phyloP scores from a whole-genome alignment of 2,329 filamentous ascomycete species.

The Diaporthe sp. region DNA sequence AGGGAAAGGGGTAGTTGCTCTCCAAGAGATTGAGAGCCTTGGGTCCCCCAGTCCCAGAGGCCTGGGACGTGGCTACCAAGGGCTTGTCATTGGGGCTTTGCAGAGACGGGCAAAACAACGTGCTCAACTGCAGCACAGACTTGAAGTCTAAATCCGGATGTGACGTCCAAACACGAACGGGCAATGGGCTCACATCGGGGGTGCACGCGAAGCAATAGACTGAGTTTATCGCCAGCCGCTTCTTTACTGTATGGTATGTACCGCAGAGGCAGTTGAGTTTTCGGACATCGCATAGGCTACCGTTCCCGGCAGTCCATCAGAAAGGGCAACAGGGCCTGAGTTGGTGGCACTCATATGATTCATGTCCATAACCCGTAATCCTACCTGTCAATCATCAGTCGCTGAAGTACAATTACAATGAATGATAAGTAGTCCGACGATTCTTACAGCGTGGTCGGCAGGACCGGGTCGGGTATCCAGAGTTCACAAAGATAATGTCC shows the following conservation, averaged over 20 bases:
- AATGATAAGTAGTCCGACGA: slow-evolving; percentile 40
- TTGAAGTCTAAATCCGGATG: slow-evolving; percentile 28
- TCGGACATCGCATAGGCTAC: slow-evolving; percentile 61
- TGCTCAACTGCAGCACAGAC: slow-evolving; percentile 19
- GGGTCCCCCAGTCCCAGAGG: slow-evolving; percentile 12
- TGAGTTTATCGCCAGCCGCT: slow-evolving; percentile 29
- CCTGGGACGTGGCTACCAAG: not conserved
- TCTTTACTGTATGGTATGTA: not conserved
- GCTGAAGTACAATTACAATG: slow-evolving; percentile 50
- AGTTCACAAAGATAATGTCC: slow-evolving; percentile 53
- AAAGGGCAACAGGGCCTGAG: not conserved
- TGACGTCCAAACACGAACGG: slow-evolving; percentile 25
- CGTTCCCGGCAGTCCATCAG: slow-evolving; percentile 32
- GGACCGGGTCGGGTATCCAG: slow-evolving; percentile 43
- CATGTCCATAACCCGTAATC: not conserved
- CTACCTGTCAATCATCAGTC: slow-evolving; percentile 50
- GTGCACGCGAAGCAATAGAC: slow-evolving; percentile 43
- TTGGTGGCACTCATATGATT: slow-evolving; percentile 9
- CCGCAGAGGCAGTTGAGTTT: slow-evolving; percentile 57
- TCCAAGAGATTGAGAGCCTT: slow-evolving; percentile 8
- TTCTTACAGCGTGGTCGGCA: slow-evolving; percentile 43
- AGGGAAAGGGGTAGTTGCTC: not conserved
- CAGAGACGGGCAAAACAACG: slow-evolving; percentile 8
- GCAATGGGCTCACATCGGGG: slow-evolving; percentile 43
- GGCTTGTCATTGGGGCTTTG: slow-evolving; percentile 16